Percentiles rank a stretch among this genome's conserved stretches.
Conservation (phyloP, 768 basidiomycete genomes). For the Phallus indusiatus region DNA sequence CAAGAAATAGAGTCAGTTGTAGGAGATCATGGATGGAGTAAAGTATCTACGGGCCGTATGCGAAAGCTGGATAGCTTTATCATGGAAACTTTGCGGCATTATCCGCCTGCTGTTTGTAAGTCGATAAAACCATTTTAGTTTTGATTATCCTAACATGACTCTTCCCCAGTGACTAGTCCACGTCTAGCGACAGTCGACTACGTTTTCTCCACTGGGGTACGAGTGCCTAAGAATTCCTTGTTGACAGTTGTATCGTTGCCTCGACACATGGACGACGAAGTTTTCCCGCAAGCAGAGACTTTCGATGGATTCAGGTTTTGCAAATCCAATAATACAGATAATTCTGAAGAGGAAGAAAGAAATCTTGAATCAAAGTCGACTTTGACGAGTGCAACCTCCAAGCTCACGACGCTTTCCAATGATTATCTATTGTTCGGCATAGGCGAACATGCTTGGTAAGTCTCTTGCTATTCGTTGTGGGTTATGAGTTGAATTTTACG, state of each 20-base stretch:
- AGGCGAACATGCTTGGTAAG: constrained; percentile 24
- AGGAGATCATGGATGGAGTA: constrained; percentile 28
- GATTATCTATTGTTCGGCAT: constrained; percentile 30
- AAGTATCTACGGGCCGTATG: constrained; percentile 32
- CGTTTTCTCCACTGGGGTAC: constrained; percentile 4
- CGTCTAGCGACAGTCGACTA: constrained; percentile 1
- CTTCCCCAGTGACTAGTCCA: constrained; percentile 3
- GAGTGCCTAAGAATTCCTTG: constrained; percentile 1
- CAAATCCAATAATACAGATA: neutral
- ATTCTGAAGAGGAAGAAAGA: constrained; percentile 20
- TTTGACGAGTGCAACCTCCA: constrained; percentile 20
- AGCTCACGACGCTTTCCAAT: constrained; percentile 23
- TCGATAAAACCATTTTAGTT: neutral
- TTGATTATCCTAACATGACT: neutral
- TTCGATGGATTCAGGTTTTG: constrained; percentile 45
- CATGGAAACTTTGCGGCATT: constrained; percentile 32
- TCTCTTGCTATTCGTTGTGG: neutral
- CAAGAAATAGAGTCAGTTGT: constrained; percentile 22
- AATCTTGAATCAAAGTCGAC: constrained; percentile 17
- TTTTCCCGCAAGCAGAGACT: constrained; percentile 15
- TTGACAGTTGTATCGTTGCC: neutral
- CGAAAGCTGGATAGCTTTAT: constrained; percentile 41
- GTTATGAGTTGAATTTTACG: neutral
- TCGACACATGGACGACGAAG: constrained; percentile 16
- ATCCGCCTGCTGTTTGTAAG: constrained; percentile 12